Evolutionary conservation across 345 rosid genomes (phyloP), one percentile per base, ranked within the genome.

Genomic region (Cardamine resedifolia): DNA sequence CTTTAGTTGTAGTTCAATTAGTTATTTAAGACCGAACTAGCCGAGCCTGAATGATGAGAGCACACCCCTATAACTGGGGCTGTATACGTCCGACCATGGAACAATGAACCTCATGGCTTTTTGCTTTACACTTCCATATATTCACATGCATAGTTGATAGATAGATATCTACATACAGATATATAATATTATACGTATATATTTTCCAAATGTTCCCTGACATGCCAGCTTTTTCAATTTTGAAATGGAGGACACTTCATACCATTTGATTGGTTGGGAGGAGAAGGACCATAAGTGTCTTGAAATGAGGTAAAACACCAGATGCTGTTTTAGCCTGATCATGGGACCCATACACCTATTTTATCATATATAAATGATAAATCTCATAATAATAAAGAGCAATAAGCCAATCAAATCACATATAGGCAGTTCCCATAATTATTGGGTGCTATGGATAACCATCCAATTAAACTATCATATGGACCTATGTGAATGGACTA

Each of bases 171-270:
- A 14, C 45, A 44, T 44, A 16, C 9, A 67, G 1, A 38, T 14
- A 24, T 18, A 58, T n/a, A 7, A 21, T 48, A 39, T 10, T 55
- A 69, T 18, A 47, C 39, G 19, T 69, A 52, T 55, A 34, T 55
- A 18, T 62, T 41, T 43, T 70, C 27, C 52, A 76, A 69, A 56
- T 55, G 61, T 76, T 45, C 16, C 12, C 75, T 76, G 79, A 70
- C 66, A 70, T 55, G 75, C 52, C 79, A 70, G 66, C 71, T 41
- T 62, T 75, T 55, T 45, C 34, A 50, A 70, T 2, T 63, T 75
- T 66, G 64, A 68, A 76, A 69, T 69, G 53, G 71, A 76, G 60
- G 75, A 76, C 75, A 76, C 75, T 70, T 70, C 44, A 27, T 53
- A 34, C 71, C 55, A 34, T 70, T 3, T 47, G 34, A 63, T 70